phyloP scores from a whole-genome alignment of 116 monocot genomes.

The Phalaenopsis hybrid region DNA sequence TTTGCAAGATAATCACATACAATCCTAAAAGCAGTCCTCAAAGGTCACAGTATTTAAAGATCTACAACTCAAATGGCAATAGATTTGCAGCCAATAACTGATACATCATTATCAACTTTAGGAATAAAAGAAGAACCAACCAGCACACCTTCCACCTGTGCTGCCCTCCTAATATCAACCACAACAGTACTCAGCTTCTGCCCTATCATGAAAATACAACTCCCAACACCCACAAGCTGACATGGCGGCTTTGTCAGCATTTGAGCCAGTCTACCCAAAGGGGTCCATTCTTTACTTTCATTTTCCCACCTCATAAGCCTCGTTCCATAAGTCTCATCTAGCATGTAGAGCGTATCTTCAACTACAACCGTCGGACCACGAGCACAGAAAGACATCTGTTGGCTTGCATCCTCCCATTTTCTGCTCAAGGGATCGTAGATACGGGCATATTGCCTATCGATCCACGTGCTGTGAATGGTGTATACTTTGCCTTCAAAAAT shows the following conservation, averaged over 20 bases:
- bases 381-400: constrained; percentile 16
- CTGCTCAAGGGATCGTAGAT: constrained; percentile 22
- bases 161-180: constrained; percentile 16
- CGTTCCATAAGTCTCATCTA: constrained; percentile 26
- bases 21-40: too few species aligned
- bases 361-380: constrained; percentile 18
- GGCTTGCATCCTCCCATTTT: constrained; percentile 15
- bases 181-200: constrained; percentile 20
- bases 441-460: constrained; percentile 7
- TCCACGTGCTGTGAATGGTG: constrained; percentile 28
- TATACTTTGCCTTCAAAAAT: constrained; percentile 21
- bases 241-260: constrained; percentile 26
- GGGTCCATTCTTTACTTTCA: constrained; percentile 21
- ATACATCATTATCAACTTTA: constrained; percentile 1
- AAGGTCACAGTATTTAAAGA: not conserved
- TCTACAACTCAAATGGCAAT: constrained; percentile 22
- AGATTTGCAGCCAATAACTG: constrained; percentile 22
- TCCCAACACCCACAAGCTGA: constrained; percentile 20
- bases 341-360: constrained; percentile 23
- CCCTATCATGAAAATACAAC: constrained; percentile 24
- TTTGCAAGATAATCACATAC: too few species aligned
- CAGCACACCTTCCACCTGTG: constrained; percentile 13
- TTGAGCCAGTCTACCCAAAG: constrained; percentile 21
- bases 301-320: constrained; percentile 29
- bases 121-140: constrained; percentile 21